Evolutionary conservation across 2,329 filamentous ascomycete species (phyloP).

Genomic region (Colletotrichum liriopes): DNA sequence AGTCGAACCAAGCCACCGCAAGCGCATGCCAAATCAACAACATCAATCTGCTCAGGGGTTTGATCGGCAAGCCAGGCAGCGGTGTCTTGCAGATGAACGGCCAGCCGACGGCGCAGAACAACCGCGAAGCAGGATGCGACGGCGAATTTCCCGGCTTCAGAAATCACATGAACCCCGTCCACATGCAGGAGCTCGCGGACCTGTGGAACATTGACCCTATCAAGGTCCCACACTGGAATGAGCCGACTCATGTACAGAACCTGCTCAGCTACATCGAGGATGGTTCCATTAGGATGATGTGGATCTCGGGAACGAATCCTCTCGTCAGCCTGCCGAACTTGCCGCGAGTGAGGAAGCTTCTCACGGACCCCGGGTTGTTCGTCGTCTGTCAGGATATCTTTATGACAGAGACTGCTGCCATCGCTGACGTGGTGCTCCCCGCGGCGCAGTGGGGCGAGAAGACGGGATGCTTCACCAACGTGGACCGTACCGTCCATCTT

Average conservation of each 20-base stretch:
- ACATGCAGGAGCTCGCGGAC: conserved; percentile 55
- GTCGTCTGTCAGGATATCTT: conserved; percentile 56
- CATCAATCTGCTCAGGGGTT: conserved; percentile 55
- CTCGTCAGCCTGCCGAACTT: conserved; percentile 56
- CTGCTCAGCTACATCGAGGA: conserved; percentile 54
- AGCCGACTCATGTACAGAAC: conserved; percentile 55
- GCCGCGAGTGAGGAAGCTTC: conserved; percentile 47
- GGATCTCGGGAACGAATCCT: conserved; percentile 57
- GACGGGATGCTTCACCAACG: conserved; percentile 57
- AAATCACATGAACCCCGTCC: conserved; percentile 52
- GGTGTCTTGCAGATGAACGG: conserved; percentile 58
- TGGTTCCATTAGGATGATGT: conserved; percentile 55
- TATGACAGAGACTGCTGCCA: conserved; percentile 53
- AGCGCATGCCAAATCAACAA: conserved; percentile 58
- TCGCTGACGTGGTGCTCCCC: conserved; percentile 56
- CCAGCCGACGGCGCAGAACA: conserved; percentile 58
- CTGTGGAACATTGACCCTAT: conserved; percentile 55
- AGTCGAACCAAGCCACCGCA: conserved; percentile 58
- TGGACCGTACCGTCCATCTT: conserved; percentile 55
- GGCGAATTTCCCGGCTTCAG: conserved; percentile 57
- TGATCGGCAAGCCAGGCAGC: conserved; percentile 53
- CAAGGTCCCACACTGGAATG: conserved; percentile 55
- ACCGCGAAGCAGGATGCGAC: conserved; percentile 56
- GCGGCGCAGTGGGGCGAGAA: conserved; percentile 57
- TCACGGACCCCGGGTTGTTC: conserved; percentile 53